Base-by-base conservation (phyloP, 2,329 filamentous ascomycete genomes). In the Trematosphaeria pertusa region DNA sequence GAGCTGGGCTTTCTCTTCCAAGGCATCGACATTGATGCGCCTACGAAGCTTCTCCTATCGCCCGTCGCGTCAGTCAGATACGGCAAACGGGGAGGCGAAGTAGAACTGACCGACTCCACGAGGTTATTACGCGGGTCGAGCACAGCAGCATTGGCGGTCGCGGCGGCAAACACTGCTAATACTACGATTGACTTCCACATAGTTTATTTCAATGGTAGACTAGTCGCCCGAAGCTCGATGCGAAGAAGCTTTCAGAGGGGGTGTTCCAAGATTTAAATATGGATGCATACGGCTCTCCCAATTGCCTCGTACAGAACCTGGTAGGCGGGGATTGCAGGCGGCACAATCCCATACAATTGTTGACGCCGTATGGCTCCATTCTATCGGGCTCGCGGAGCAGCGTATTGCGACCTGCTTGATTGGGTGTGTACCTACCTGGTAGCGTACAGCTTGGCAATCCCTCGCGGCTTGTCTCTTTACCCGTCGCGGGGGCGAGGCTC, bases 1-100 rank as follows among this genome's bases (percentile, higher is more conserved):
- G 11, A 58, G 59, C 35, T 69, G 54, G 12, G 67, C 67, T 37
- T 63, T 67, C 12, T 57, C 54, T 21, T 48, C 55, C 26, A 69
- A 37, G 18, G 65, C 65, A 22, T 66, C 61, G 20, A 58, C 56
- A 3, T 64, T 46, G 14, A 69, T 47, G 11, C 50, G 31, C 18
- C 61, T 54, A 18, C 62, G 63, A 9, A 69, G 48, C 11, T 52
- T 49, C 52, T 63, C 55, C 62, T 61, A 11, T 4, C n/a, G n/a
- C n/a, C n/a, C n/a, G n/a, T n/a, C n/a, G n/a, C n/a, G n/a, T n/a
- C n/a, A n/a, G n/a, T n/a, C n/a, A n/a, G n/a, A n/a, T n/a, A n/a
- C n/a, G n/a, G n/a, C n/a, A n/a, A n/a, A n/a, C n/a, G n/a, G n/a
- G n/a, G n/a, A n/a, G n/a, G n/a, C n/a, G n/a, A n/a, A n/a, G n/a